Base-by-base conservation (phyloP, 371 early-diverging fungal species). In the Mucor irregularis region DNA sequence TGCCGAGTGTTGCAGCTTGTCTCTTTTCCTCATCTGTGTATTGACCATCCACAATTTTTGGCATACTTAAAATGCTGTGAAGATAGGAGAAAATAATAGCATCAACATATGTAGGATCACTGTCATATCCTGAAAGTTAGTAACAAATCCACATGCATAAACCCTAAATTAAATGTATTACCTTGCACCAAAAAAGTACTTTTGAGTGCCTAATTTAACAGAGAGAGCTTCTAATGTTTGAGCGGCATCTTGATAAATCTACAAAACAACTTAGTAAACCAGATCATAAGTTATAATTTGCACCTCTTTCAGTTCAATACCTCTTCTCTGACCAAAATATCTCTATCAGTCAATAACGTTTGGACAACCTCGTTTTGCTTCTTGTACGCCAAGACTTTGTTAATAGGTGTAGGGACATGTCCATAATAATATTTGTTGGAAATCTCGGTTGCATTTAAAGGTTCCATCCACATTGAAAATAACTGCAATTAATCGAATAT, bases 211-310 rank as follows among this genome's bases (percentile, higher is more conserved):
- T 21, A 87, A 58, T 53, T 76, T 77, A 0, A 72, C 62, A 1
- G 85, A 83, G 14, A 84, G 67, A 14, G 85, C 80, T 46, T 76
- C 69, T n/a, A 87, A 66, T 21, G 83, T 71, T 5, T 76, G 53
- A 25, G 69, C 71, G 5, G 85, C 88, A 45, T 82, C 83, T 53
- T 71, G 66, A 53, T 82, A 82, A 34, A 87, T 80, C 84, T 86
- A 58, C 8, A 31, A 3, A 30, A 1, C 11, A 10, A 17, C 13
- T 26, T 28, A 11, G 16, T 25, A 2, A 35, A 38, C n/a, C n/a
- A 40, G 17, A 0, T n/a, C 22, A 31, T 33, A 14, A 14, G 22
- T 29, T 19, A 11, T 8, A 8, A n/a, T 4, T 17, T 0, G 1
- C 2, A 7, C 25, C 14, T 5, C 17, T 28, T 53, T n/a, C n/a